Conservation (phyloP, 2,329 filamentous ascomycete species). For the Pochonia chlamydosporia region DNA sequence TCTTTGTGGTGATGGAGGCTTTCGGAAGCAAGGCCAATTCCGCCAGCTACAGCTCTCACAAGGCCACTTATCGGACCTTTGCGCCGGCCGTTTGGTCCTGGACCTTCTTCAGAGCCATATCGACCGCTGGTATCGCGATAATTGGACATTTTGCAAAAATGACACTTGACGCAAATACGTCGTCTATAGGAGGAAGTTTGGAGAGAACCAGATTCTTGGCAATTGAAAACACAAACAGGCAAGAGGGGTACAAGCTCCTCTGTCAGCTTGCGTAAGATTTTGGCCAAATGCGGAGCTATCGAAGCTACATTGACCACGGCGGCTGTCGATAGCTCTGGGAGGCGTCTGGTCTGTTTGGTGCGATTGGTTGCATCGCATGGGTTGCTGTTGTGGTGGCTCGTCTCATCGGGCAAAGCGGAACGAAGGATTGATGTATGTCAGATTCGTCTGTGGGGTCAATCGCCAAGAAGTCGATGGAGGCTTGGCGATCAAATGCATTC, state of each 20-base stretch:
- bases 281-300: background rate
- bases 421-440: too few relatives aligned
- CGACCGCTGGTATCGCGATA: background rate
- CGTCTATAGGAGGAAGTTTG: too few relatives aligned
- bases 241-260: background rate
- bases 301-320: background rate
- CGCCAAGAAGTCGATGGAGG: too few relatives aligned
- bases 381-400: too few relatives aligned
- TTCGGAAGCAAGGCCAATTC: background rate
- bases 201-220: too few relatives aligned
- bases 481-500: too few relatives aligned
- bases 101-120: background rate
- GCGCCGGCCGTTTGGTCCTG: background rate
- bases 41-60: background rate
- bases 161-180: too few relatives aligned
- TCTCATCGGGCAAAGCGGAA: too few relatives aligned
- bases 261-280: too few relatives aligned
- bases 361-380: background rate
- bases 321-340: background rate
- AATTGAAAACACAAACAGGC: too few relatives aligned
- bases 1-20: background rate
- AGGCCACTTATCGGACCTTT: background rate
- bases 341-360: background rate
- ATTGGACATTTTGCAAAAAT: background rate
- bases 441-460: too few relatives aligned